Evolutionary conservation across 148 eudicot species (phyloP), one percentile per base, ranked within the genome.

Genomic region (Fallopia convolvulus): DNA sequence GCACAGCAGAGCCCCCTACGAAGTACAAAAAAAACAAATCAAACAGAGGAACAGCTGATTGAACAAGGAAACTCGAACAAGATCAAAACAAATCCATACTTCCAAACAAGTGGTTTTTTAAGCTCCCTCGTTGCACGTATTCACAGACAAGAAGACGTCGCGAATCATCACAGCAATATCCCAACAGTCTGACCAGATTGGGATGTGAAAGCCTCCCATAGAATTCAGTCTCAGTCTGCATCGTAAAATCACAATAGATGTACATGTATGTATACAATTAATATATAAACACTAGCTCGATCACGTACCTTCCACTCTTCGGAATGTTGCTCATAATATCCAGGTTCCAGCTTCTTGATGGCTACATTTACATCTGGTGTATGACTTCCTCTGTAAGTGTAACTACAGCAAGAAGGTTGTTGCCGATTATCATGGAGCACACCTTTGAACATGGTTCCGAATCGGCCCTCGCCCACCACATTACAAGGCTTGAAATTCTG

Each of bases 231-330:
- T 93, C 98, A 7, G 97, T 77, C 98, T 93, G 87, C 84, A 81
- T 30, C 60, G 18, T 53, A 18, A 53, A 53, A 33, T 53, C 20
- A 53, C 23, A 53, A 53, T 6, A n/a, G n/a, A 12, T 12, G 0
- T 52, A 8, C n/a, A n/a, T n/a, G n/a, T n/a, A n/a, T n/a, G n/a
- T n/a, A n/a, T n/a, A n/a, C n/a, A n/a, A n/a, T n/a, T n/a, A n/a
- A n/a, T n/a, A n/a, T n/a, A n/a, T n/a, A n/a, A n/a, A n/a, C n/a
- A n/a, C n/a, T n/a, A n/a, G n/a, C n/a, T n/a, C n/a, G n/a, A n/a
- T n/a, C n/a, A n/a, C n/a, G n/a, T n/a, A n/a, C 98, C 97, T 86
- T 89, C 98, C 98, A 94, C 77, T 94, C 98, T 42, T 89, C 79
- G 33, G 88, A 87, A 39, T 97, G 97, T 82, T 94, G 98, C 55